Evolutionary conservation across 2,329 filamentous ascomycete genomes (phyloP).

Genomic region (Alternaria dauci): DNA sequence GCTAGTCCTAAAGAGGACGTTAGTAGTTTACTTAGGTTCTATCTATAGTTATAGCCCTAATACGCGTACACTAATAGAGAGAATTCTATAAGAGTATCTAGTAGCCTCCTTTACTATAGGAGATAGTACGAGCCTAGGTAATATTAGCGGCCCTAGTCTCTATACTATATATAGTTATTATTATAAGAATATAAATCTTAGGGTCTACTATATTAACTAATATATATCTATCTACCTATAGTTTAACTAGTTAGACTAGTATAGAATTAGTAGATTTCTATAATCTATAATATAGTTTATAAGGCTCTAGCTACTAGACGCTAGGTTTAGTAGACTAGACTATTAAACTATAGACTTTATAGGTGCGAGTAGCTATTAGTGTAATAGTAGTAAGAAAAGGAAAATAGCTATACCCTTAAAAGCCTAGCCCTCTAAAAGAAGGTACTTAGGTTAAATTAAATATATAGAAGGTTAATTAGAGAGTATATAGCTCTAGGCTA

Average conservation of each 20-base stretch:
- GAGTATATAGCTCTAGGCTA: not conserved
- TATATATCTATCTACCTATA: conserved; percentile 15
- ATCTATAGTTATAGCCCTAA: conserved; percentile 22
- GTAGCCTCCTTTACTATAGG: conserved; percentile 16
- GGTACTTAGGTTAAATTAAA: not conserved
- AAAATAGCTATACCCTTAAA: conserved; percentile 8
- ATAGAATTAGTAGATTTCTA: conserved; percentile 26
- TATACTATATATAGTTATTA: conserved; percentile 14
- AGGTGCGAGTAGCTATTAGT: conserved; percentile 11
- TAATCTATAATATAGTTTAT: conserved; percentile 13
- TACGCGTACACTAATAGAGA: conserved; percentile 9
- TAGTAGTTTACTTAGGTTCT: conserved; percentile 10
- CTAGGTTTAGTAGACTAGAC: conserved; percentile 20
- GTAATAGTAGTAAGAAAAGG: conserved; percentile 14
- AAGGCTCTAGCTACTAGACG: conserved; percentile 19
- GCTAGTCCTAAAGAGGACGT: not conserved
- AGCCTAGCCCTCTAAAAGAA: conserved; percentile 12
- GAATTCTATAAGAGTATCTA: conserved; percentile 22
- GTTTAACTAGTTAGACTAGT: conserved; percentile 8
- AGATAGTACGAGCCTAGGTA: conserved; percentile 10
- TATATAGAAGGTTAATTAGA: no score
- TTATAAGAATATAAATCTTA: conserved; percentile 11
- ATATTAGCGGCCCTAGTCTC: conserved; percentile 7
- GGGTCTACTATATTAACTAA: conserved; percentile 15
- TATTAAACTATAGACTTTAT: conserved; percentile 6